These are phyloP conservation scores for Moesziomyces parantarcticus DNA, from an alignment of 1,284 basidiomycete genomes.

Conservation along the genomic window DNA sequence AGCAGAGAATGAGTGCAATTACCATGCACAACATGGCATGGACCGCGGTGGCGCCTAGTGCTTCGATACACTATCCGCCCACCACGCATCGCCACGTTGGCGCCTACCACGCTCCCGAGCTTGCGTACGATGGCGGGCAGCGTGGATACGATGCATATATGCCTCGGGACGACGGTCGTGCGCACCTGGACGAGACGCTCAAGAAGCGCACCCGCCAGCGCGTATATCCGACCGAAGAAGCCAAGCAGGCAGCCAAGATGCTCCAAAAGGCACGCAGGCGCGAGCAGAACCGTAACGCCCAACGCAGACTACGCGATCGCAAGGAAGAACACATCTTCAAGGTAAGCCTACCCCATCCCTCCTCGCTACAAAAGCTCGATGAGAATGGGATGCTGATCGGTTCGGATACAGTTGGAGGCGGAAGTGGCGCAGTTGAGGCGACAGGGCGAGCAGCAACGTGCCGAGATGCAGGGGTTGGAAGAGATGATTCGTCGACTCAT, in stretches of 20 bases:
- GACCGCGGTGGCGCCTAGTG: not conserved
- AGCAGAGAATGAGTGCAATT: not conserved
- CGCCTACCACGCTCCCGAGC: not conserved
- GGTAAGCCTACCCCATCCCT: conserved; percentile 4
- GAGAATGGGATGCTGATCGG: no score
- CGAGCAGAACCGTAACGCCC: conserved; percentile 42
- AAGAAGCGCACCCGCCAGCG: conserved; percentile 12
- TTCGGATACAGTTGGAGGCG: conserved; percentile 19
- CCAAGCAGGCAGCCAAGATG: conserved; percentile 26
- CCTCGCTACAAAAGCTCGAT: no score
- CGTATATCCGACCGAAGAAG: conserved; percentile 27
- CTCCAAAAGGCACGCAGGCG: conserved; percentile 28
- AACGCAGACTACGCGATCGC: conserved; percentile 27
- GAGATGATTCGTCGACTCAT: conserved; percentile 26
- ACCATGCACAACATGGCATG: not conserved
- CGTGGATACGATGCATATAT: not conserved
- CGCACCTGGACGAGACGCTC: not conserved
- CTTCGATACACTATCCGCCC: not conserved
- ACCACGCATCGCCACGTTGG: not conserved
- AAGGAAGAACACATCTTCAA: conserved; percentile 45
- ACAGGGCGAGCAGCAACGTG: conserved; percentile 8
- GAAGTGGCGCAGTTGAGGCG: conserved; percentile 15
- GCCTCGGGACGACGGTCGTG: not conserved
- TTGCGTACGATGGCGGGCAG: not conserved
- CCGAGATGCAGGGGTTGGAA: conserved; percentile 13